Evolutionary conservation across 345 rosid species (phyloP).

Genomic region (Salix suchowensis): DNA sequence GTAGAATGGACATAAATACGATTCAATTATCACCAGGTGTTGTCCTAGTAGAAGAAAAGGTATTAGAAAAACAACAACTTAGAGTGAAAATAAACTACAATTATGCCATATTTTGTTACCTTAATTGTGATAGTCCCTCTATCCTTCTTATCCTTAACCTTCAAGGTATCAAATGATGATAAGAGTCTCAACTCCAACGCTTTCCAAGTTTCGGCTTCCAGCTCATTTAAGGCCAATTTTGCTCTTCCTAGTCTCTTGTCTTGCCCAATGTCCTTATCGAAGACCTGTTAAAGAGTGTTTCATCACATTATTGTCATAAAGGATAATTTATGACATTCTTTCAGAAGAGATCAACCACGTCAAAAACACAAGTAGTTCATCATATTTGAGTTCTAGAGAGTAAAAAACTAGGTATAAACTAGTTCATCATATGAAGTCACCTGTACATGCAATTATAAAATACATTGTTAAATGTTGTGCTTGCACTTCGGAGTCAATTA

Average conservation of each 20-base stretch:
- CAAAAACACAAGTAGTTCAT: no score
- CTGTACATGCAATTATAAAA: neutral
- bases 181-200: slow-evolving; percentile 63
- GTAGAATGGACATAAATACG: neutral
- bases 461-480: neutral
- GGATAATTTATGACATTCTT: no score
- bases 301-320: neutral
- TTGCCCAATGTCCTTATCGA: slow-evolving; percentile 89
- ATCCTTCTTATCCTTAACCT: slow-evolving; percentile 93
- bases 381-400: no score
- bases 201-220: slow-evolving; percentile 48
- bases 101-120: slow-evolving; percentile 36
- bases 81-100: neutral
- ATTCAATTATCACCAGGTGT: neutral
- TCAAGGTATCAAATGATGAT: slow-evolving; percentile 85
- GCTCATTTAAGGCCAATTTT: slow-evolving; percentile 57
- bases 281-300: slow-evolving; percentile 50
- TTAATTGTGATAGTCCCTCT: slow-evolving; percentile 77
- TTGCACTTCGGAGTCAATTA: neutral
- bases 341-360: no score
- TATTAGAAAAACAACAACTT: neutral
- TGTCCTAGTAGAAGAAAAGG: neutral
- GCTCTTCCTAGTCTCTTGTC: slow-evolving; percentile 84
- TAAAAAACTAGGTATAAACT: neutral
- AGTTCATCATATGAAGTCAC: neutral